Evolutionary conservation across 306 rosid species (phyloP).

Genomic region (Lathyrus sativus): DNA sequence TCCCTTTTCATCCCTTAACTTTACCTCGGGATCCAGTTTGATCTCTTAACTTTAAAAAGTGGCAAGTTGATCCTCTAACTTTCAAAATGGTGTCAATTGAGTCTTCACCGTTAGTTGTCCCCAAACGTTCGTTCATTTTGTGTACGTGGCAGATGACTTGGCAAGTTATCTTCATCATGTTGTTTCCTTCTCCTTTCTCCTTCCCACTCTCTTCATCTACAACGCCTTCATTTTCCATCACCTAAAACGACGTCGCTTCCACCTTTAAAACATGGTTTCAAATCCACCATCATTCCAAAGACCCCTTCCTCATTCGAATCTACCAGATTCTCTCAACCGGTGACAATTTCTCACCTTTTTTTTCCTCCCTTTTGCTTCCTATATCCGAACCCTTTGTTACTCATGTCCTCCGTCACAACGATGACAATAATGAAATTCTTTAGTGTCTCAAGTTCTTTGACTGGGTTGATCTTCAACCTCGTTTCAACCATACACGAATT

Average conservation of each 20-base stretch:
- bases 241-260: slow-evolving; percentile 37
- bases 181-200: no score
- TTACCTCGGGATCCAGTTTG: no score
- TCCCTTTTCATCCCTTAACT: no score
- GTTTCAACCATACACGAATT: slow-evolving; percentile 62
- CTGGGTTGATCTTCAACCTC: slow-evolving; percentile 77
- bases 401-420: slow-evolving; percentile 49
- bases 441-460: slow-evolving; percentile 84
- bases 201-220: not conserved
- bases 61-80: no score
- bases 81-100: no score
- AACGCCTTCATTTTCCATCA: not conserved
- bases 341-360: slow-evolving; percentile 41
- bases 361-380: slow-evolving; percentile 53
- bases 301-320: slow-evolving; percentile 49
- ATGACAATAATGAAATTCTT: slow-evolving; percentile 48
- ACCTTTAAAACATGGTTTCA: slow-evolving; percentile 66
- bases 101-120: no score
- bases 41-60: no score
- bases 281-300: slow-evolving; percentile 10
- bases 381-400: slow-evolving; percentile 56
- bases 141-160: no score
- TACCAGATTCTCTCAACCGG: slow-evolving; percentile 46
- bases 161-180: no score
- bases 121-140: no score